Evolutionary conservation across 2,329 filamentous ascomycete genomes (phyloP), one percentile per base, ranked within the genome.

Genomic region (Amesomyces nigricolor): DNA sequence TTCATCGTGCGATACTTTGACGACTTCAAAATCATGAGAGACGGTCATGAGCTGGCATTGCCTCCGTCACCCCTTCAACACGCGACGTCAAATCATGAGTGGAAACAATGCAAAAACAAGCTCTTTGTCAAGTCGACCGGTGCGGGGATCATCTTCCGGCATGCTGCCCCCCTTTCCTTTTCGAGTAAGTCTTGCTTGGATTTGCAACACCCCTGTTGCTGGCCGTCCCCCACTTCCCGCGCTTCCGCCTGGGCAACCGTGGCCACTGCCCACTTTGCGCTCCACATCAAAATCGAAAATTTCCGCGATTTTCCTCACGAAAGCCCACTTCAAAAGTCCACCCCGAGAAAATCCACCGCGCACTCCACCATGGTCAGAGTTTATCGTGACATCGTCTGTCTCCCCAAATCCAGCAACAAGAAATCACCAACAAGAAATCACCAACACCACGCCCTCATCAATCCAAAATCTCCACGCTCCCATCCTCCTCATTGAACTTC

Each of bases 401-500:
- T 35, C 32, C 8, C 8, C 32, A 35, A 35, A 9, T 13, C 32
- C 32, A 17, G 6, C 37, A 43, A 11, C n/a, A 30, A 35, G 17
- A 26, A 26, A 26, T 26, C 22, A 26, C 22, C 6, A 26, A 26
- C 22, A 26, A 6, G 17, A 26, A 26, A 26, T 26, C 22, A 26
- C 22, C 6, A 26, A 26, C 22, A 26, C n/a, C n/a, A n/a, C n/a
- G 4, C 6, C 22, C 22, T 26, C 22, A 26, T 26, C 22, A 26
- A 26, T 26, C 22, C 22, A 26, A 26, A 35, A 38, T 39, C 4
- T 9, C 13, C 14, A 40, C n/a, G 4, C 14, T 55, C 57, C 59
- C 47, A 35, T 53, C 35, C 3, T 37, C 14, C 48, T 70, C 67
- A 19, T 68, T 66, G 58, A 66, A 70, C 16, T 64, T 57, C n/a